Evolutionary conservation across 2,329 filamentous ascomycete species (phyloP).

Genomic region (Orbilia brochopaga): DNA sequence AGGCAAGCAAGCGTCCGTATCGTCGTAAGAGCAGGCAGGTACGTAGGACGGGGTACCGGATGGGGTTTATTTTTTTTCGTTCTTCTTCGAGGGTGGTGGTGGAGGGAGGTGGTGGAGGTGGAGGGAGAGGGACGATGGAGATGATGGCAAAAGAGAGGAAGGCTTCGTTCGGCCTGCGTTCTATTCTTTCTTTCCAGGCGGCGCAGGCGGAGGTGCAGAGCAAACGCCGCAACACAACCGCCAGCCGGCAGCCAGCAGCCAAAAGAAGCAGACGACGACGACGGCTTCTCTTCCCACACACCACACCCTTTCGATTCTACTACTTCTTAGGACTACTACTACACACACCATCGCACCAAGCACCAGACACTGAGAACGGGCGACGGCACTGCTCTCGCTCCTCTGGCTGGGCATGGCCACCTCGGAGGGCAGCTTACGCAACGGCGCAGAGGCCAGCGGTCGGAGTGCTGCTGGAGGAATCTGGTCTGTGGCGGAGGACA

Average conservation of each 20-base stretch:
- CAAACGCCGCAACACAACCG: neutral
- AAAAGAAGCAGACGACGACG: conserved; percentile 1
- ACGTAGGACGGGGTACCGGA: neutral
- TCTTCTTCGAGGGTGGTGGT: conserved; percentile 15
- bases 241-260: neutral
- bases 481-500: conserved; percentile 49
- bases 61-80: no score
- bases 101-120: conserved; percentile 23
- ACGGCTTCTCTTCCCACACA: neutral
- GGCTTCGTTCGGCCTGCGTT: neutral
- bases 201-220: neutral
- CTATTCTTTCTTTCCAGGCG: no score
- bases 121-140: conserved; percentile 14
- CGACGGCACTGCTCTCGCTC: neutral
- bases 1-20: neutral
- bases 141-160: conserved; percentile 5
- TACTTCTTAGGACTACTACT: no score
- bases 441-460: conserved; percentile 36
- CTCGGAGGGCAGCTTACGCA: conserved; percentile 42
- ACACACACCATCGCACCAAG: neutral
- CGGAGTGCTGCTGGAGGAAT: conserved; percentile 8
- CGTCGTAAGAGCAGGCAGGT: neutral
- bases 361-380: neutral
- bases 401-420: conserved; percentile 36
- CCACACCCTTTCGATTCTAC: no score